phyloP scores from a whole-genome alignment of 352 stramenopile genomes.

The Albugo laibachii region DNA sequence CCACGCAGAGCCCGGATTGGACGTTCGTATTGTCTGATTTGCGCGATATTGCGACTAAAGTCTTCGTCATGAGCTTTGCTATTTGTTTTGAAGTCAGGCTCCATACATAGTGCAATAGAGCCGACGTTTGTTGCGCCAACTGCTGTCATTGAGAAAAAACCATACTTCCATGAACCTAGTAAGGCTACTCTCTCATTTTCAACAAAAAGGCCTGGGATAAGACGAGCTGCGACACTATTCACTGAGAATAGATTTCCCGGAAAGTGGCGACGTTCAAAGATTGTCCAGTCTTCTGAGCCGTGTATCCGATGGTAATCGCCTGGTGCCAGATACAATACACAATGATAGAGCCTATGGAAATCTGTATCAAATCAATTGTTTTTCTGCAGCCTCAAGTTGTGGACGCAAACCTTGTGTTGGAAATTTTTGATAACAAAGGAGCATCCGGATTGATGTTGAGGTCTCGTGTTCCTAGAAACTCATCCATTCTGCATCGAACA shows the following conservation, averaged over 20 bases:
- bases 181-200: slow-evolving; percentile 69
- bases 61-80: slow-evolving; percentile 23
- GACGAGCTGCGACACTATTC: slow-evolving; percentile 29
- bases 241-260: slow-evolving; percentile 68
- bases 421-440: not conserved
- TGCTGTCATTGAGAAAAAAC: too few species aligned
- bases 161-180: slow-evolving; percentile 49
- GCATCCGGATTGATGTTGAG: too few species aligned
- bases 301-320: slow-evolving; percentile 81
- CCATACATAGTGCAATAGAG: slow-evolving; percentile 10
- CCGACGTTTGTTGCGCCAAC: too few species aligned
- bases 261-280: slow-evolving; percentile 60
- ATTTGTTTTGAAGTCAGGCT: slow-evolving; percentile 49
- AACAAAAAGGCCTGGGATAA: slow-evolving; percentile 67
- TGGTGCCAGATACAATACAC: slow-evolving; percentile 65
- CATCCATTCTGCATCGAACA: too few species aligned
- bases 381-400: too few species aligned
- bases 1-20: too few species aligned
- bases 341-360: slow-evolving; percentile 41
- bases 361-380: too few species aligned
- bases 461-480: too few species aligned
- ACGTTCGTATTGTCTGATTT: too few species aligned
- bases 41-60: slow-evolving; percentile 19
- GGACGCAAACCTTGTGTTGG: slow-evolving; percentile 7
- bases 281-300: slow-evolving; percentile 50